Percentiles rank a stretch among this genome's conserved stretches.
Evolutionary conservation across 306 rosid genomes (phyloP).

Genomic region (Vicia faba): DNA sequence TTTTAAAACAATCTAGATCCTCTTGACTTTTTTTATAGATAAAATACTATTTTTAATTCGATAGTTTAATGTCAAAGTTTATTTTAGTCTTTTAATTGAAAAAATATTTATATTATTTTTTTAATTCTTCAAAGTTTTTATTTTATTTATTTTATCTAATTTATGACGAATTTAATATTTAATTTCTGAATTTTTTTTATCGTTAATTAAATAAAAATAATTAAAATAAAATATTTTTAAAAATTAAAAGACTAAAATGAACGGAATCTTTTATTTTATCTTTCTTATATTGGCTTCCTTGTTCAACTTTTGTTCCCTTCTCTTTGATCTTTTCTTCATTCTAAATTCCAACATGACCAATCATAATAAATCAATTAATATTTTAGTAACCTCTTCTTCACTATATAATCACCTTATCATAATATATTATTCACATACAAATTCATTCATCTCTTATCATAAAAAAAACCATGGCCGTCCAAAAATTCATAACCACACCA

Average conservation of each 20-base stretch:
- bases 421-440: not conserved
- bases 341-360: constrained; percentile 16
- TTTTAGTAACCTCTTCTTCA: not conserved
- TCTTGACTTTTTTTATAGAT: constrained; percentile 38
- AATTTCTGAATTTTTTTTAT: too few species aligned
- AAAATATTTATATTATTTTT: too few species aligned
- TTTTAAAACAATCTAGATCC: constrained; percentile 32
- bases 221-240: too few species aligned
- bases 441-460: not conserved
- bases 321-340: constrained; percentile 27
- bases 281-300: constrained; percentile 4
- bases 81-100: too few species aligned
- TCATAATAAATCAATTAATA: not conserved
- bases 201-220: too few species aligned
- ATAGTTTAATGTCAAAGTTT: too few species aligned
- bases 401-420: not conserved
- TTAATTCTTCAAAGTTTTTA: too few species aligned
- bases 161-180: too few species aligned
- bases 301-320: constrained; percentile 31
- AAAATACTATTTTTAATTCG: too few species aligned
- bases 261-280: too few species aligned
- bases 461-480: constrained; percentile 35
- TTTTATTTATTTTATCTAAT: too few species aligned
- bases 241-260: too few species aligned
- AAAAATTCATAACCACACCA: constrained; percentile 1